Percentiles rank a stretch among this genome's conserved stretches.
Evolutionary conservation across 2,329 filamentous ascomycete species (phyloP).

Genomic region (Xylariaceae sp.): DNA sequence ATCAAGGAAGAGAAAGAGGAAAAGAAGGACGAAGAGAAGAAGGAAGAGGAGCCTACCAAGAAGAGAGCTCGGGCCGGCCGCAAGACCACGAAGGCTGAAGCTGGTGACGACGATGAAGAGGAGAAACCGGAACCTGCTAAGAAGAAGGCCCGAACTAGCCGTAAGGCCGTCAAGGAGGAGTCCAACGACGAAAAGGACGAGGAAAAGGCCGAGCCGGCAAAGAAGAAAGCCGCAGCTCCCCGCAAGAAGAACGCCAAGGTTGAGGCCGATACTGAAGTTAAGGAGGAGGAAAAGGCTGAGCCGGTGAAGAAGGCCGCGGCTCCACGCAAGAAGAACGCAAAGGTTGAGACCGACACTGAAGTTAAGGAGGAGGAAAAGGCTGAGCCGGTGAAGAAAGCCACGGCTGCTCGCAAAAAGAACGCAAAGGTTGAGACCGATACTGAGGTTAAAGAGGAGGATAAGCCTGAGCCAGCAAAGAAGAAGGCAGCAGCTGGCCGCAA

Average conservation of each 20-base stretch:
- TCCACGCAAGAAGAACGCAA: conserved; percentile 13
- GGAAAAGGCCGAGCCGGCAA: conserved; percentile 29
- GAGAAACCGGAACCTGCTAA: conserved; percentile 31
- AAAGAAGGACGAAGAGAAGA: conserved; percentile 15
- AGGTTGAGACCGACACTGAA: conserved; percentile 6
- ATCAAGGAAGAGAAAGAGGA: conserved; percentile 20
- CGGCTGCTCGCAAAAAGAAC: conserved; percentile 10
- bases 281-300: conserved; percentile 23
- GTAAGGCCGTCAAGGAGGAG: conserved; percentile 29
- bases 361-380: conserved; percentile 15
- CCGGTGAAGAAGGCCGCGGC: conserved; percentile 26
- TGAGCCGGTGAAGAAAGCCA: conserved; percentile 36
- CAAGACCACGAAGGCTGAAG: conserved; percentile 27
- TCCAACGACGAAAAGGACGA: background rate
- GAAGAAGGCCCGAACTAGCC: conserved; percentile 34
- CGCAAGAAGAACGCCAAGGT: conserved; percentile 6
- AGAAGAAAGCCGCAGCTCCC: conserved; percentile 36
- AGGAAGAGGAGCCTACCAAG: conserved; percentile 7
- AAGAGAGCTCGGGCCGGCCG: background rate
- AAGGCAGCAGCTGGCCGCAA: conserved; percentile 22
- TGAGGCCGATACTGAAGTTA: conserved; percentile 3
- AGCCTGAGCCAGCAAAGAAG: conserved; percentile 35
- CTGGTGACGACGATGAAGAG: conserved; percentile 16
- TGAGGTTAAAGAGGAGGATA: background rate
- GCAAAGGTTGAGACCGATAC: too few species aligned